Evolutionary conservation across 164 flowering plant species (phyloP).

Genomic region (Stephania cephalantha): DNA sequence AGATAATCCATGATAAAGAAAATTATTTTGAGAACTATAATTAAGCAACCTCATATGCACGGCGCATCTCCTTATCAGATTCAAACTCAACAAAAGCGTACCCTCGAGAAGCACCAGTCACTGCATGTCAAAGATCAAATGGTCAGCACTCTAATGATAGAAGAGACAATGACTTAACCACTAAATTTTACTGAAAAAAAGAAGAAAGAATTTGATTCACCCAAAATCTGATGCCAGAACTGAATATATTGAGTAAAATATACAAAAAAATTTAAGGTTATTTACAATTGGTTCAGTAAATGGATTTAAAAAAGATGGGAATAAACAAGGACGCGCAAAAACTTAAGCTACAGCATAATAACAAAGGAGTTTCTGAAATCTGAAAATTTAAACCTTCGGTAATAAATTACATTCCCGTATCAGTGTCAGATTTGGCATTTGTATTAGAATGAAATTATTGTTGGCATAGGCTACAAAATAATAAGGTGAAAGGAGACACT

Average conservation of each 20-base stretch:
- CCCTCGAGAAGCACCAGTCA: conserved; percentile 92
- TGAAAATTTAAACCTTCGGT: too few relatives aligned
- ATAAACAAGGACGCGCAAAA: too few relatives aligned
- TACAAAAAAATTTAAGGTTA: too few relatives aligned
- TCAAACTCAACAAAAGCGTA: conserved; percentile 94
- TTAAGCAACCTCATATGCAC: conserved; percentile 69
- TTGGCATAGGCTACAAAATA: too few relatives aligned
- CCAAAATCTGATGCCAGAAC: neutral
- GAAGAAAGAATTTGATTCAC: neutral
- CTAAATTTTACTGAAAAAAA: neutral
- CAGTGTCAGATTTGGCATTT: neutral
- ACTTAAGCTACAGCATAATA: too few relatives aligned
- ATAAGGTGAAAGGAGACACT: neutral
- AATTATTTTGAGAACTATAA: neutral
- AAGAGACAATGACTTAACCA: neutral
- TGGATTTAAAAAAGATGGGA: too few relatives aligned
- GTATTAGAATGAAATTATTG: too few relatives aligned
- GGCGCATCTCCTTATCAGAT: conserved; percentile 78
- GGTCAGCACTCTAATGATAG: neutral
- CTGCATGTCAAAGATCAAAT: conserved; percentile 32
- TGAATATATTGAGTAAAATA: too few relatives aligned
- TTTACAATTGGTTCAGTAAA: too few relatives aligned
- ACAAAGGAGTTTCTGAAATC: too few relatives aligned
- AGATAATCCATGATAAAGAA: neutral
- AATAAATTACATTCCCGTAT: too few relatives aligned